Conservation (phyloP, 139 green algal species). For the Spirogloea muscicola region DNA sequence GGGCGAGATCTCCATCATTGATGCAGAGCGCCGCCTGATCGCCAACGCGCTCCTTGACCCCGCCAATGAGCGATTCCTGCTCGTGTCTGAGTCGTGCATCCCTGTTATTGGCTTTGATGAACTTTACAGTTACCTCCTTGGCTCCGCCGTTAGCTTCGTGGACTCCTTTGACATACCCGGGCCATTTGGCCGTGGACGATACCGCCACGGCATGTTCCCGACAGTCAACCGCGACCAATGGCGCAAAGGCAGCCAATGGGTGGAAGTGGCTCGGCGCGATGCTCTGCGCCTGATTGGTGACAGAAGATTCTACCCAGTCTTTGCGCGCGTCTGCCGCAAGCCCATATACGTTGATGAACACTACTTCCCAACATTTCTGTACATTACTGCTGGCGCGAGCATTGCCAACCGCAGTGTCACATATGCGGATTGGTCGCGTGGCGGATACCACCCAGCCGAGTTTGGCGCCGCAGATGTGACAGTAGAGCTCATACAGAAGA, state of each 20-base stretch:
- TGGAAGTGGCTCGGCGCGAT: not conserved
- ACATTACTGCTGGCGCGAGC: not conserved
- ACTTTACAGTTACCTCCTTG: not conserved
- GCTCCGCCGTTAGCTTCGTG: not conserved
- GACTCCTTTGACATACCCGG: not conserved
- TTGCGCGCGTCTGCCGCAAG: not conserved
- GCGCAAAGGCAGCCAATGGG: not conserved
- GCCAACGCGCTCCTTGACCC: slow-evolving; percentile 30
- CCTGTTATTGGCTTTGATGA: slow-evolving; percentile 20
- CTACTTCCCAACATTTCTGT: slow-evolving; percentile 4
- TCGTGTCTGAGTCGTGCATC: slow-evolving; percentile 33
- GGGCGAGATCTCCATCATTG: not conserved
- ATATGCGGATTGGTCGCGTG: slow-evolving; percentile 14
- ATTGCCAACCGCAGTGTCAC: slow-evolving; percentile 12
- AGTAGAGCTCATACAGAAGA: too few relatives aligned
- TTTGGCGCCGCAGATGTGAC: too few relatives aligned
- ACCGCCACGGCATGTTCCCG: not conserved
- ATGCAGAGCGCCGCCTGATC: slow-evolving; percentile 26
- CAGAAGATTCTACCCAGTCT: not conserved
- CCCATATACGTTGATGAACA: not conserved
- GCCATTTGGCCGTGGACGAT: not conserved
- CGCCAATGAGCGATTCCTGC: slow-evolving; percentile 17
- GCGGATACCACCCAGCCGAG: too few relatives aligned
- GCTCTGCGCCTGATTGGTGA: not conserved
- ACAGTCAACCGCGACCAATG: not conserved